Base-by-base conservation (phyloP, 176 grass and related monocot species). In the Metroxylon sagu region DNA sequence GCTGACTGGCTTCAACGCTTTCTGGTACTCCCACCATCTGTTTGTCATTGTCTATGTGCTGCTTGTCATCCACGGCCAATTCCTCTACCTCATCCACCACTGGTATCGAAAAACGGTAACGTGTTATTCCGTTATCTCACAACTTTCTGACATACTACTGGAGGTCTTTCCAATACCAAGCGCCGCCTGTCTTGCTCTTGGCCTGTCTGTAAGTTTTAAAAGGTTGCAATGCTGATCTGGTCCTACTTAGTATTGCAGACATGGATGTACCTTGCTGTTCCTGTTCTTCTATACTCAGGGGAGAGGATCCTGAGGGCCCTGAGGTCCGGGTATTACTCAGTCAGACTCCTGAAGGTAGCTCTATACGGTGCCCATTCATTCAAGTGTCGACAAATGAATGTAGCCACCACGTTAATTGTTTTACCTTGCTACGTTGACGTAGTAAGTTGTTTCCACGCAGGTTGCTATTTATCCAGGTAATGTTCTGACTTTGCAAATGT, bases 401-500 rank as follows among this genome's bases (percentile, higher is more conserved):
- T 43, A 14, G 35, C 35, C 35, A 43, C 35, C 7, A 43, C 1
- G 8, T 43, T 43, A 8, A 23, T 23, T 23, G 21, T 23, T 23
- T 23, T 23, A 23, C 21, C 31, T 35, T 7, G 31, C 8, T 35
- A 1, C 31, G 8, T 35, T 35, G 31, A 43, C 12, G 3, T 14
- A 1, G 26, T 4, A 5, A 25, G 16, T 31, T 54, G 52, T 16
- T 28, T 54, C 25, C 66, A 49, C 79, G 53, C 75, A 98, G 94
- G 94, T 98, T 67, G 88, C 94, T 57, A 89, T 98, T 79, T 98
- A 98, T 82, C 94, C 85, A 65, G 94, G 94, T 55, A 93, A 98
- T 63, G 94, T 98, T 70, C 76, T 98, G 55, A 89, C 88, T 19
- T 53, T 98, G 50, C 94, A 98, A 69, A 98, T 98, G 88, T 93